Percentiles rank a stretch among this genome's conserved stretches.
Conservation (phyloP, 2,329 filamentous ascomycete genomes). For the Bimuria novae-zelandiae region DNA sequence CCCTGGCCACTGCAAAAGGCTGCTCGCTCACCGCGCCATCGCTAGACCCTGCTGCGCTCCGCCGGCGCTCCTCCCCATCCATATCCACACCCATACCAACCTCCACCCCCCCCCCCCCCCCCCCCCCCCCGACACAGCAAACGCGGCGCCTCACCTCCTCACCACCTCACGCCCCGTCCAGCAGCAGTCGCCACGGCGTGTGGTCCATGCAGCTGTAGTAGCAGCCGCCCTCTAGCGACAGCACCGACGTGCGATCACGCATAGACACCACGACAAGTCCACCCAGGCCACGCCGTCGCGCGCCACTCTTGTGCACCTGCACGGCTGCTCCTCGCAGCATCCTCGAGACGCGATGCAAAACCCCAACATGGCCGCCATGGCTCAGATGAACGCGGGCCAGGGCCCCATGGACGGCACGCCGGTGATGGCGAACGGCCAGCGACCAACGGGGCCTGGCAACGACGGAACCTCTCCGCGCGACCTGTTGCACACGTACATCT, state of each 20-base stretch:
- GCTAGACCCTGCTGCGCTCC: constrained; percentile 24
- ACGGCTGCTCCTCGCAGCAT: constrained; percentile 14
- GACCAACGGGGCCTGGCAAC: constrained; percentile 29
- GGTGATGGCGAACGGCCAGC: constrained; percentile 67
- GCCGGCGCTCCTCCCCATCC: constrained; percentile 8
- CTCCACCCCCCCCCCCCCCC: constrained; percentile 6
- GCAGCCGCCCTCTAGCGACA: constrained; percentile 19
- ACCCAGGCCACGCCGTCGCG: constrained; percentile 16
- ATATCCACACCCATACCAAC: constrained; percentile 8
- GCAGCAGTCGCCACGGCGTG: constrained; percentile 31
- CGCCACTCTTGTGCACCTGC: constrained; percentile 12
- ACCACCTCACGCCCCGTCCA: constrained; percentile 16
- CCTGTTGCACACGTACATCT: constrained; percentile 83
- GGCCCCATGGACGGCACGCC: constrained; percentile 67
- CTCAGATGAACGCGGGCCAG: constrained; percentile 64
- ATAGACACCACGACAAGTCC: constrained; percentile 10
- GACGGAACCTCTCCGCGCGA: constrained; percentile 48
- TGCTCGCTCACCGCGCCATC: constrained; percentile 27
- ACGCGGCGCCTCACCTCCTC: constrained; percentile 17
- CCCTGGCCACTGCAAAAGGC: constrained; percentile 14
- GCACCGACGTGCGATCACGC: constrained; percentile 33
- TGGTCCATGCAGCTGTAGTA: constrained; percentile 36
- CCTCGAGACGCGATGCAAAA: constrained; percentile 41
- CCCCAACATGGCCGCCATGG: constrained; percentile 67
- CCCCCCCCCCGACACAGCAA: constrained; percentile 16